Evolutionary conservation across 495 filamentous ascomycete species (phyloP).

Genomic region (Penicillium verhagenii): DNA sequence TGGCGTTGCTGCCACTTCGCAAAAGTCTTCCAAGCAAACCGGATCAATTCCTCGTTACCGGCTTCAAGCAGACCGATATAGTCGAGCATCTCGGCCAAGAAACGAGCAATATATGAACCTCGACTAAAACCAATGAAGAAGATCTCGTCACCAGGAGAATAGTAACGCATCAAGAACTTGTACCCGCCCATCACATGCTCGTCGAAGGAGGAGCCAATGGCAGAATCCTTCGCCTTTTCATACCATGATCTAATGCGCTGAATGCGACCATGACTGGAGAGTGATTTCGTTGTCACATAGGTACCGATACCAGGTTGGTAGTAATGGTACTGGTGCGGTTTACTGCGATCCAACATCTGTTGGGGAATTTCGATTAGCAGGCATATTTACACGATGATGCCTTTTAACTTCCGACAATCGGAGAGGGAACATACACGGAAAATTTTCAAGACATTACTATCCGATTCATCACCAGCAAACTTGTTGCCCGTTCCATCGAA

Average conservation of each 20-base stretch:
- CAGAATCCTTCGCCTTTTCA: conserved; percentile 79
- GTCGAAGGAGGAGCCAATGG: conserved; percentile 78
- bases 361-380: background rate
- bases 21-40: conserved; percentile 88
- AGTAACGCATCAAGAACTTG: conserved; percentile 86
- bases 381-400: too few species aligned
- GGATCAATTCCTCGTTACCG: conserved; percentile 86
- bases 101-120: conserved; percentile 84
- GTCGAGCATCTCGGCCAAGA: conserved; percentile 85
- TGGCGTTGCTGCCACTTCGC: conserved; percentile 76
- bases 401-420: background rate
- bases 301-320: conserved; percentile 75
- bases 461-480: conserved; percentile 74
- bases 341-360: conserved; percentile 56
- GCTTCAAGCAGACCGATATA: conserved; percentile 74
- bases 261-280: conserved; percentile 62
- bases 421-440: conserved; percentile 51
- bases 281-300: conserved; percentile 66
- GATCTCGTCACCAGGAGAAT: conserved; percentile 78
- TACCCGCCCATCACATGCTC: conserved; percentile 84
- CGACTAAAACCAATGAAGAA: conserved; percentile 82
- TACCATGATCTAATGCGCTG: conserved; percentile 73
- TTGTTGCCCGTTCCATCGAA: conserved; percentile 92
- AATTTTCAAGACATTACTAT: conserved; percentile 90
- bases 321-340: conserved; percentile 46